Base-by-base conservation (phyloP, 352 stramenopile species). In the Blastocystis sp. region DNA sequence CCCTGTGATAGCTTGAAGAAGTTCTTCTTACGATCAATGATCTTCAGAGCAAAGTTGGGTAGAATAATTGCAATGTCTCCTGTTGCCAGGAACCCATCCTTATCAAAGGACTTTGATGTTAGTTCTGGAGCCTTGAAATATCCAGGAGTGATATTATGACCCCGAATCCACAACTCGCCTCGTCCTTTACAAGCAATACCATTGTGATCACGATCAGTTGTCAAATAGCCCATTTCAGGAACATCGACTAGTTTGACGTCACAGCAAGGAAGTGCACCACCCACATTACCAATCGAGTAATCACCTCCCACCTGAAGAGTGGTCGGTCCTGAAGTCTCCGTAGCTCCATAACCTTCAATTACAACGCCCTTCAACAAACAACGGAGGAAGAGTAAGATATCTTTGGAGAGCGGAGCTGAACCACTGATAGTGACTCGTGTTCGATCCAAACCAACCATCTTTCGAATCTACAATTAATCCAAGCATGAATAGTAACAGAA, bases 191-290 rank as follows among this genome's bases (percentile, higher is more conserved):
- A 89, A 4, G 93, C 92, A 22, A 91, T 58, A 35, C 93, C 93
- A 15, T 94, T 92, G 77, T 95, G 92, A 0, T 92, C 89, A 0
- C 92, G 53, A 90, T 97, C 94, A 17, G 92, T 92, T 89, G 90
- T 94, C 24, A 94, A 94, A 92, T 98, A 99, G 69, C 94, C 94
- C 96, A 99, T 98, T 77, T 99, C 96, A 0, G 95, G 93, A 11
- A 98, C 95, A 91, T 98, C 95, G 73, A 96, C 93, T 11, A 99
- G 93, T 7, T 95, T 94, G 75, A 98, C 93, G 88, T 98, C 95
- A 24, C 92, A 91, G 78, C 92, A 94, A 48, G 93, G 90, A 54
- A 95, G 91, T 5, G 96, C 95, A 48, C 93, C 92, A 58, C 96
- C 96, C 0, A 98, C 96, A 92, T 98, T 96, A 5, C 95, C 94